Percentiles rank a stretch among this genome's conserved stretches.
phyloP scores from a whole-genome alignment of 208 protist genomes.

The Pavlovales sp. region DNA sequence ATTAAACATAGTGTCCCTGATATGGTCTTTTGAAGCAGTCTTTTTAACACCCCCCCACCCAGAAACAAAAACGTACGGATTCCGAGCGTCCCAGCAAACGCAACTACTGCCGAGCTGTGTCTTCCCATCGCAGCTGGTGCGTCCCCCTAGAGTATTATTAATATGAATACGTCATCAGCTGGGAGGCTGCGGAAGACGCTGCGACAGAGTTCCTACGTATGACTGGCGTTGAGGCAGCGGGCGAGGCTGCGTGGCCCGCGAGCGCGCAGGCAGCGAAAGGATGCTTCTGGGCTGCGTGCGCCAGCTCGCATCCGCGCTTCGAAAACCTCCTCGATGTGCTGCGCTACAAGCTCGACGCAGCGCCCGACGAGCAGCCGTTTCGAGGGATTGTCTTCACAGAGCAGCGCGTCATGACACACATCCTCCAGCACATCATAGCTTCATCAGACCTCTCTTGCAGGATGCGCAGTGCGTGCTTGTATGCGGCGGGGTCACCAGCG shows the following conservation, averaged over 20 bases:
- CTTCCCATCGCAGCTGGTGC: too few relatives aligned
- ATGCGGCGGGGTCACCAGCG: slow-evolving; percentile 4
- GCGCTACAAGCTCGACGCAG: background rate
- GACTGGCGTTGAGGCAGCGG: background rate
- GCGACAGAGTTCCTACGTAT: slow-evolving; percentile 15
- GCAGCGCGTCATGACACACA: slow-evolving; percentile 33
- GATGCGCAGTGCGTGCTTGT: slow-evolving; percentile 4
- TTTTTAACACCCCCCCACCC: too few relatives aligned
- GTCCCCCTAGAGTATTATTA: too few relatives aligned
- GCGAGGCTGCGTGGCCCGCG: background rate
- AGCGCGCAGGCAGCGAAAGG: background rate
- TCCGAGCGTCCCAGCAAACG: too few relatives aligned
- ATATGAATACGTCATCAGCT: too few relatives aligned
- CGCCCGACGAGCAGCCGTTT: background rate
- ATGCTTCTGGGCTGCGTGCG: background rate
- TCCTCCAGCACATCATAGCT: slow-evolving; percentile 23
- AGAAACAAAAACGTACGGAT: too few relatives aligned
- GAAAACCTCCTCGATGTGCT: slow-evolving; percentile 17
- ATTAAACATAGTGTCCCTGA: too few relatives aligned
- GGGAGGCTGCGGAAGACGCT: slow-evolving; percentile 36
- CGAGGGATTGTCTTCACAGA: slow-evolving; percentile 27
- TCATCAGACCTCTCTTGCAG: background rate
- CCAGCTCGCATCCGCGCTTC: slow-evolving; percentile 16
- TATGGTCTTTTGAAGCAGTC: too few relatives aligned
- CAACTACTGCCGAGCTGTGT: too few relatives aligned